Base-by-base conservation (phyloP, 371 early-diverging fungal species). In the Conidiobolus incongruus region DNA sequence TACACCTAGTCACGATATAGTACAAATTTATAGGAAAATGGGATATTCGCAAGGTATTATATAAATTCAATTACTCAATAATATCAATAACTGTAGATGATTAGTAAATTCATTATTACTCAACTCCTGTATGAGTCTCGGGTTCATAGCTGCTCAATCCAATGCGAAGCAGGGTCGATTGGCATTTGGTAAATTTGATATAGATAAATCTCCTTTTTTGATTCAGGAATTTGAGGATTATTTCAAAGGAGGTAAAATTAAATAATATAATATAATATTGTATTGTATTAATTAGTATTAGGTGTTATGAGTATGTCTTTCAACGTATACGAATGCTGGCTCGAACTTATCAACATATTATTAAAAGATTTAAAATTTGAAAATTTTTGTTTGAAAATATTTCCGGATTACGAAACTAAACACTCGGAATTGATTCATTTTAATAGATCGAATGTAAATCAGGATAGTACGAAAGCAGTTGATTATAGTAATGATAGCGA, bases 181-280 rank as follows among this genome's bases (percentile, higher is more conserved):
- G 13, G 26, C 37, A 10, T 35, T 33, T 21, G 31, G 38, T n/a
- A 5, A 43, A 32, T 35, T 43, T 36, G 38, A 23, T 38, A 41
- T 22, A 5, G 36, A 29, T 19, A 30, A 20, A 3, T 53, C 77
- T 7, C 85, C 85, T 0, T 80, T 81, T 54, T 52, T 89, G 41
- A 63, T 68, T 0, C 78, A 84, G 46, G 60, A 77, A 13, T 50
- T 79, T 30, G 64, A 68, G 29, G 60, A 66, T 29, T 84, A 86
- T 46, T 67, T 72, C 44, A 61, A 66, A 40, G 85, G 89, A 30
- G 85, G 83, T 61, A 56, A 38, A n/a, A n/a, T n/a, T n/a, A n/a
- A n/a, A n/a, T n/a, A n/a, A n/a, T n/a, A n/a, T n/a, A n/a, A n/a
- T n/a, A n/a, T n/a, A n/a, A n/a, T n/a, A 16, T 26, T 30, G 23